Percentiles rank a stretch among this genome's conserved stretches.
Evolutionary conservation across 352 stramenopile species (phyloP).

Genomic region (Phytophthora parvispora): DNA sequence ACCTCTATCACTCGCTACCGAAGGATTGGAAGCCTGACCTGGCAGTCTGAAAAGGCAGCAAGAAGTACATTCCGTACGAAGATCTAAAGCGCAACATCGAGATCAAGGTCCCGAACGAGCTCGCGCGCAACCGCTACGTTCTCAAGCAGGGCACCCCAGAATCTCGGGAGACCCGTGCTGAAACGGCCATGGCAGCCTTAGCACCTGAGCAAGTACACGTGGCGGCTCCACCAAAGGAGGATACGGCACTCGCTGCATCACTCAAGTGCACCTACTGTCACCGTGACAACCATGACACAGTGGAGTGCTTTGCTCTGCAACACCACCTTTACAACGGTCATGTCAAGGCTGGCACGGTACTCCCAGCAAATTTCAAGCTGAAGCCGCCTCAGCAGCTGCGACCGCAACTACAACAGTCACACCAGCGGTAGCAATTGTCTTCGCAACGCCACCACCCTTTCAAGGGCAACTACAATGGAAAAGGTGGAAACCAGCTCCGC

Average conservation of each 20-base stretch:
- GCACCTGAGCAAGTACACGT: neutral
- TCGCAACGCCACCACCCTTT: constrained; percentile 2
- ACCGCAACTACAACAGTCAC: neutral
- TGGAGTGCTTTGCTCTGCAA: constrained; percentile 23
- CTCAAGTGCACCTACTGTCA: constrained; percentile 13
- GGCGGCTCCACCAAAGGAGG: neutral
- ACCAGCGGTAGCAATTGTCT: neutral
- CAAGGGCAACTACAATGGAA: constrained; percentile 1
- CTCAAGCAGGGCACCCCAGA: constrained; percentile 17
- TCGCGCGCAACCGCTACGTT: constrained; percentile 12
- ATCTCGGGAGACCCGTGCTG: constrained; percentile 4
- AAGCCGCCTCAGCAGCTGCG: neutral
- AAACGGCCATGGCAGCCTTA: constrained; percentile 1
- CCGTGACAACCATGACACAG: constrained; percentile 12
- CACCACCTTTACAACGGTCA: constrained; percentile 2
- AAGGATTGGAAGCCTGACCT: neutral
- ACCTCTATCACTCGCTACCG: constrained; percentile 1
- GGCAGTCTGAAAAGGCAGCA: neutral
- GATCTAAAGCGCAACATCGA: constrained; percentile 18
- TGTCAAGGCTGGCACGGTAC: constrained; percentile 21
- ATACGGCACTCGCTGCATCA: neutral
- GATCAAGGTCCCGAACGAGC: constrained; percentile 11
- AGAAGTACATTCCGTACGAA: constrained; percentile 16
- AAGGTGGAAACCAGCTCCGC: neutral
- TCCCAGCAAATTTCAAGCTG: constrained; percentile 21